These are phyloP conservation scores for Lipomyces spencermartinsiae DNA, from an alignment of 805 yeast species.

Conservation along the genomic window DNA sequence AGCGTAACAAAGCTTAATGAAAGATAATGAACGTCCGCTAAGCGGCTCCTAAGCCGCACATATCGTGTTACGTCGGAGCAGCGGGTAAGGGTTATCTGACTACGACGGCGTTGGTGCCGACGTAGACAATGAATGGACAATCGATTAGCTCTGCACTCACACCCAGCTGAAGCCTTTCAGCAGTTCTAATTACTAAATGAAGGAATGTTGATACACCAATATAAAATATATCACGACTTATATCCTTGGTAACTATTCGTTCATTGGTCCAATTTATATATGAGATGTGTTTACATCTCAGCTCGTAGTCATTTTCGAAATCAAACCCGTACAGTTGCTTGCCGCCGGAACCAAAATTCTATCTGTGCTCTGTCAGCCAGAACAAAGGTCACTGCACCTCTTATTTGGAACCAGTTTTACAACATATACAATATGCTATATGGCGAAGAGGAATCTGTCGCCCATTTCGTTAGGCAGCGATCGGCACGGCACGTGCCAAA, in stretches of 20 bases:
- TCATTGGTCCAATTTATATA: not conserved
- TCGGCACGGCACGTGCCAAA: slow-evolving; percentile 1
- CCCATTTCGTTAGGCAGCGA: not conserved
- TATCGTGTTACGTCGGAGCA: not conserved
- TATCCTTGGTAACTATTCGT: not conserved
- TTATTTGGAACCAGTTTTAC: not conserved
- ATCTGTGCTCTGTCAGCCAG: not conserved
- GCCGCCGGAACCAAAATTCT: not conserved
- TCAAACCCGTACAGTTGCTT: not conserved
- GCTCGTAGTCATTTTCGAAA: slow-evolving; percentile 2
- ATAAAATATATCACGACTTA: not conserved
- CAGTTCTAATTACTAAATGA: not conserved
- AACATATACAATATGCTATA: not conserved
- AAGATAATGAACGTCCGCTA: too few species aligned
- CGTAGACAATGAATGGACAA: too few species aligned
- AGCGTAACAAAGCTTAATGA: too few species aligned
- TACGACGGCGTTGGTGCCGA: not conserved
- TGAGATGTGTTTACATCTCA: not conserved
- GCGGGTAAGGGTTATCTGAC: not conserved
- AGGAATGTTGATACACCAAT: not conserved
- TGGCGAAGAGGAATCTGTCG: not conserved
- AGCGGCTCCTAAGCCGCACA: not conserved
- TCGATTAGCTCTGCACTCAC: not conserved
- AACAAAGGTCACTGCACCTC: not conserved
- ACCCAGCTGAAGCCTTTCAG: not conserved